Evolutionary conservation across 805 yeast species (phyloP), one percentile per base, ranked within the genome.

Genomic region (Candida easanensis): DNA sequence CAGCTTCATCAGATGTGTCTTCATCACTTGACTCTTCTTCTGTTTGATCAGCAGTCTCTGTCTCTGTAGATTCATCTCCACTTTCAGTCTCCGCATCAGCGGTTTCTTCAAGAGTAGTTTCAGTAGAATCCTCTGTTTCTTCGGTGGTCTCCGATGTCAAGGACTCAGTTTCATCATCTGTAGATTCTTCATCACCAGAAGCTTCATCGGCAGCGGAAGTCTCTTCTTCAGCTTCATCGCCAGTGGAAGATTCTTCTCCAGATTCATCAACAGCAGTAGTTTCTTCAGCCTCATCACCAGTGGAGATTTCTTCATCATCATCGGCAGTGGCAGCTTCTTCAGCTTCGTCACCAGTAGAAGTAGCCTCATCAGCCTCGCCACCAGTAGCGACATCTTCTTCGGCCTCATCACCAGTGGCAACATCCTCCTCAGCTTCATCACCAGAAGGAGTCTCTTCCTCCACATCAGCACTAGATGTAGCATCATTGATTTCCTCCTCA

Each of bases 21-120:
- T 39, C 42, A 20, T 33, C 41, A 6, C 21, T 38, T 13, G 32
- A 36, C 25, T 38, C 43, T 8, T 32, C 43, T n/a, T 35, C 35
- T 18, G 26, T 39, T 26, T 26, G 10, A 10, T 22, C 32, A 22
- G 25, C 19, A 9, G 18, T 16, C 23, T 23, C 41, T 19, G 32
- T 22, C 22, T 26, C 39, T 26, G 14, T 11, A 5, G 21, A 10
- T 17, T 36, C 32, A 22, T 10, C 25, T 22, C 25, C 25, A 22
- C 6, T n/a, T 25, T 13, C 36, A 20, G 9, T 26, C 7, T 6
- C 32, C 17, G 21, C 45, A 33, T 3, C 27, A 14, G 20, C 40
- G 20, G n/a, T 16, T 17, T 27, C 4, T 25, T 14, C n/a, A 13
- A 15, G 5, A 13, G n/a, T 26, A 26, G 31, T 8, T 19, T 37